phyloP scores from a whole-genome alignment of 1,284 basidiomycete species.

The Ustilago vetiveriae region DNA sequence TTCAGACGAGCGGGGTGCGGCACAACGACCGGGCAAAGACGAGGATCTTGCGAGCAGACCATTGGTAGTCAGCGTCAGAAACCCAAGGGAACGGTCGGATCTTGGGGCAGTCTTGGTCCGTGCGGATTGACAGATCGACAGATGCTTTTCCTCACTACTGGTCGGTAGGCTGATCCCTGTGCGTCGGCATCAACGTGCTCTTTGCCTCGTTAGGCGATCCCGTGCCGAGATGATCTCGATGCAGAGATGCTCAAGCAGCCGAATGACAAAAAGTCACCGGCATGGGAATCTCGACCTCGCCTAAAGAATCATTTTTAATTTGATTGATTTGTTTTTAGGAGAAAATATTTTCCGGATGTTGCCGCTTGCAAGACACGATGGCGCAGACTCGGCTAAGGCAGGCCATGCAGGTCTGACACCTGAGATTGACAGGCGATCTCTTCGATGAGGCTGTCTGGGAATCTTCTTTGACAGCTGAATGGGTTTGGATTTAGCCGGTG shows the following conservation, averaged over 20 bases:
- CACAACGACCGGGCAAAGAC: no score
- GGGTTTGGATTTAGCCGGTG: no score
- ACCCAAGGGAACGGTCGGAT: no score
- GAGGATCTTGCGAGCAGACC: no score
- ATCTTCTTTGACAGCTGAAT: neutral
- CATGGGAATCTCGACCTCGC: neutral
- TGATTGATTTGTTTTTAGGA: neutral
- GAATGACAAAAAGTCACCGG: neutral
- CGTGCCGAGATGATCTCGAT: no score
- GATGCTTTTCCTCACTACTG: neutral
- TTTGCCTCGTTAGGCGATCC: no score
- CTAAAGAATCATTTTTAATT: neutral
- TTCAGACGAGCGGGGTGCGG: no score
- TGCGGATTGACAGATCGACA: neutral
- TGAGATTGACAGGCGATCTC: slow-evolving; percentile 7
- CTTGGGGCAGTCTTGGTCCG: neutral
- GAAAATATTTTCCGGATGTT: neutral
- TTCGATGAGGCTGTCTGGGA: slow-evolving; percentile 1
- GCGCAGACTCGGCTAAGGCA: neutral
- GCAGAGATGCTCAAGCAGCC: no score
- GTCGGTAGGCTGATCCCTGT: neutral
- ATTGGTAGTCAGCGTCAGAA: no score
- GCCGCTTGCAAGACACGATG: no score
- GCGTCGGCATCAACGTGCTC: slow-evolving; percentile 1
- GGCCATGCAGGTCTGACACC: no score